Conservation (phyloP, 257 asterid genomes). For the Plantago major region DNA sequence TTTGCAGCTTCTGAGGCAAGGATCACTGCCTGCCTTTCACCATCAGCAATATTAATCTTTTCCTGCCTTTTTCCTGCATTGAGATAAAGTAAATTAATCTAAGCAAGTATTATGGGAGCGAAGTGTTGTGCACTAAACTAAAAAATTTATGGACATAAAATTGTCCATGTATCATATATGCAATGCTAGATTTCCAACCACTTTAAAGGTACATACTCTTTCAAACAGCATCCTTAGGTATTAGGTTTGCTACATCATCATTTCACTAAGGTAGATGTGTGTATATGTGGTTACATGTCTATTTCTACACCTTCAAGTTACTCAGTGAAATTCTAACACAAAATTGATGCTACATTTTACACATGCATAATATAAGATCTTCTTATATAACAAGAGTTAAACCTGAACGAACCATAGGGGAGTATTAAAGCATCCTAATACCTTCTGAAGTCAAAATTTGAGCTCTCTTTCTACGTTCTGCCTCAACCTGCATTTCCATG, state of each 20-base stretch:
- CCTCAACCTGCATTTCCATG: slow-evolving; percentile 99
- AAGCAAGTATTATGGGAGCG: slow-evolving; percentile 10
- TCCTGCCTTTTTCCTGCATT: slow-evolving; percentile 87
- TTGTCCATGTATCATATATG: too few relatives aligned
- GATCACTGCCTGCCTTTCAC: slow-evolving; percentile 59
- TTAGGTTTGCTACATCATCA: too few relatives aligned
- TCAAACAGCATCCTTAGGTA: too few relatives aligned
- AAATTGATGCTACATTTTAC: too few relatives aligned
- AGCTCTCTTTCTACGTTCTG: slow-evolving; percentile 93
- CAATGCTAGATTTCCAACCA: too few relatives aligned
- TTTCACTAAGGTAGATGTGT: too few relatives aligned
- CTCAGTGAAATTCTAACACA: too few relatives aligned
- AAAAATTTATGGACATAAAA: too few relatives aligned
- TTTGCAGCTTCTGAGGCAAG: slow-evolving; percentile 91
- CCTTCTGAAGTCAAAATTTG: slow-evolving; percentile 94
- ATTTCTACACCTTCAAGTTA: too few relatives aligned
- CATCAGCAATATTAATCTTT: slow-evolving; percentile 75
- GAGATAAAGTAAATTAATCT: slow-evolving; percentile 11
- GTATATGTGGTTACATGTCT: too few relatives aligned
- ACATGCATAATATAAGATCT: background rate
- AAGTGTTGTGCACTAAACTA: background rate
- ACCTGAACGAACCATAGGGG: background rate
- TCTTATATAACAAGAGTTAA: slow-evolving; percentile 1
- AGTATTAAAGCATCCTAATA: slow-evolving; percentile 18
- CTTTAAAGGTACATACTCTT: too few relatives aligned